A percentile compares a stretch with the other conserved stretches of the same genome.
These are phyloP conservation scores for Apophysomyces ossiformis DNA, from an alignment of 371 early-diverging fungal genomes.

Conservation along the genomic window DNA sequence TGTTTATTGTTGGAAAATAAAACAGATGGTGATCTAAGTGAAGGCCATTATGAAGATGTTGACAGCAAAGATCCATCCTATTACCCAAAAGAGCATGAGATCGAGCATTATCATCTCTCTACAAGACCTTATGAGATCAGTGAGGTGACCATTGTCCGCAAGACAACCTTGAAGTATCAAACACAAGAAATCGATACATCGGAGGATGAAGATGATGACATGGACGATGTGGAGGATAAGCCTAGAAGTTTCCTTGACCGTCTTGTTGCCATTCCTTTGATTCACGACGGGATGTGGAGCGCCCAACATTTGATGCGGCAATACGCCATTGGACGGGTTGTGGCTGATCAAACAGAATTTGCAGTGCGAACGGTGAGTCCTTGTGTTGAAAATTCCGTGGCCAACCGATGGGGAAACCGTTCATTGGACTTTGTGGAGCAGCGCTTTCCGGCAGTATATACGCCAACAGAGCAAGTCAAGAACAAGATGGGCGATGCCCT, in stretches of 20 bases:
- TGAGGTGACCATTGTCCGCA: conserved; percentile 55
- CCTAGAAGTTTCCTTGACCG: neutral
- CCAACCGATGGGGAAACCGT: neutral
- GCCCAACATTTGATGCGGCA: neutral
- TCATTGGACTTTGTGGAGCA: neutral
- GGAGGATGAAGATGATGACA: conserved; percentile 1
- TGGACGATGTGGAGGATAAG: neutral
- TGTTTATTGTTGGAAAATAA: neutral
- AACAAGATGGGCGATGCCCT: neutral
- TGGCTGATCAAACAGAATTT: neutral
- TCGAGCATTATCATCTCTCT: conserved; percentile 83
- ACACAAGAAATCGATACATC: neutral
- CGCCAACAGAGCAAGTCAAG: conserved; percentile 1
- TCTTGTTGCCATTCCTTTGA: neutral
- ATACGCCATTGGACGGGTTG: neutral
- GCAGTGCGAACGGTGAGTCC: conserved; percentile 1
- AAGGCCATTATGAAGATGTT: neutral
- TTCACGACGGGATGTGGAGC: conserved; percentile 1
- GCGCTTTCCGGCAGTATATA: neutral
- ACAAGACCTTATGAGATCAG: conserved; percentile 95
- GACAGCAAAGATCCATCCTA: neutral
- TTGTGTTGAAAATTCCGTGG: neutral
- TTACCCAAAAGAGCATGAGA: conserved; percentile 2
- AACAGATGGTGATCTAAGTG: neutral
- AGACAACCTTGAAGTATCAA: neutral